A percentile compares a stretch with the other conserved stretches of the same genome.
Evolutionary conservation across 345 rosid genomes (phyloP).

Genomic region (Populus deltoides): DNA sequence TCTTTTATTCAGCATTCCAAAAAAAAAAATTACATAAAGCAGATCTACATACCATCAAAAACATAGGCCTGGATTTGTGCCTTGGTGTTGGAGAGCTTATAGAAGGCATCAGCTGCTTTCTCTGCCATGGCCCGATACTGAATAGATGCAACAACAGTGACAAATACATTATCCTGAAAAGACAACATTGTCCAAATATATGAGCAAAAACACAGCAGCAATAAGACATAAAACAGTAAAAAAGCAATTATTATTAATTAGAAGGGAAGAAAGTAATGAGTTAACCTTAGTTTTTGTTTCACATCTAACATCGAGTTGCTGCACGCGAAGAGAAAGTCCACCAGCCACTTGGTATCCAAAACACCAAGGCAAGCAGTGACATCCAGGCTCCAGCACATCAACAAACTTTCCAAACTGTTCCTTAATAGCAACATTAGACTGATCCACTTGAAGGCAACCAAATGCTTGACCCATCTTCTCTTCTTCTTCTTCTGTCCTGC

Average conservation of each 20-base stretch:
- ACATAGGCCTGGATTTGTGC: slow-evolving; percentile 16
- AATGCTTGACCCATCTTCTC: slow-evolving; percentile 24
- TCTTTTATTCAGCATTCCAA: background rate
- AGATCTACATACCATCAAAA: slow-evolving; percentile 1
- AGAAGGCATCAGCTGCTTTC: slow-evolving; percentile 19
- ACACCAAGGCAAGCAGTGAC: slow-evolving; percentile 37
- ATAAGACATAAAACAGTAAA: background rate
- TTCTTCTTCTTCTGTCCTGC: background rate
- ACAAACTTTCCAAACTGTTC: slow-evolving; percentile 33
- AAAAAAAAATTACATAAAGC: background rate
- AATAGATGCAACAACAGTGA: slow-evolving; percentile 20
- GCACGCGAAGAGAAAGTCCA: slow-evolving; percentile 24
- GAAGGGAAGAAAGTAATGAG: background rate
- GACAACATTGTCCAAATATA: background rate
- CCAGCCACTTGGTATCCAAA: slow-evolving; percentile 26
- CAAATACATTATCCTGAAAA: slow-evolving; percentile 21
- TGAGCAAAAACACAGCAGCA: background rate
- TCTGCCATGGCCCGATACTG: slow-evolving; percentile 22
- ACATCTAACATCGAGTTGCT: slow-evolving; percentile 28
- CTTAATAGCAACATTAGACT: slow-evolving; percentile 29
- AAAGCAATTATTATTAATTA: background rate
- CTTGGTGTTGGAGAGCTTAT: background rate
- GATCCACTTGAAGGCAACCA: slow-evolving; percentile 32
- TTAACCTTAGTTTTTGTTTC: slow-evolving; percentile 22
- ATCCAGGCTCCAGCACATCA: slow-evolving; percentile 37